A percentile compares a stretch with the other conserved stretches of the same genome.
Conservation (phyloP, 257 asterid genomes). For the Cynanchum wilfordii region DNA sequence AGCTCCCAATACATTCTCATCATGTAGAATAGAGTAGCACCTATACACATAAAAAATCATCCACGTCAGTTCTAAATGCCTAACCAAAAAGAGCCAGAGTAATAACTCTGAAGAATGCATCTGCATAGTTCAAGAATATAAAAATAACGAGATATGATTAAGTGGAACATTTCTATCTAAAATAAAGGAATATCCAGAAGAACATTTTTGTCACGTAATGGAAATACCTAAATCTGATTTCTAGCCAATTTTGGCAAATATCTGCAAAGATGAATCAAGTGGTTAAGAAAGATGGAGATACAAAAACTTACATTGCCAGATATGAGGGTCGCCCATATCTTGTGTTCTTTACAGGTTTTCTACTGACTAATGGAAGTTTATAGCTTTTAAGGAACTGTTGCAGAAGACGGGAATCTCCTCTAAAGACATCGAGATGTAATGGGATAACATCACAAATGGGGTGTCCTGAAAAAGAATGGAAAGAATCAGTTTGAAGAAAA, state of each 20-base stretch:
- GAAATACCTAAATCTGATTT: neutral
- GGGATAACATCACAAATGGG: constrained; percentile 86
- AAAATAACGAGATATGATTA: too few species aligned
- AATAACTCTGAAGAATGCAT: neutral
- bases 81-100: neutral
- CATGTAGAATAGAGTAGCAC: constrained; percentile 82
- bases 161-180: neutral
- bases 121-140: neutral
- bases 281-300: constrained; percentile 13
- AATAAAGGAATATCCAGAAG: neutral
- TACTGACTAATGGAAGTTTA: constrained; percentile 57
- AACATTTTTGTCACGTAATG: neutral
- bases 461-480: constrained; percentile 49
- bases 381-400: constrained; percentile 69
- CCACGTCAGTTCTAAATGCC: neutral
- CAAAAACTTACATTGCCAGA: constrained; percentile 64
- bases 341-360: constrained; percentile 26
- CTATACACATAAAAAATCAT: constrained; percentile 34
- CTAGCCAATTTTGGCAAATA: neutral
- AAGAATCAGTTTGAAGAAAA: constrained; percentile 17
- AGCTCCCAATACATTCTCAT: constrained; percentile 80
- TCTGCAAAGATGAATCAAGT: constrained; percentile 6
- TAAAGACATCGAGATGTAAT: constrained; percentile 67
- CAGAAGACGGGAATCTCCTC: constrained; percentile 69
- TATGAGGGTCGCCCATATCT: constrained; percentile 59